These are phyloP conservation scores for Triticum aestivum DNA, from an alignment of 176 grass and related monocot genomes.

Conservation along the genomic window IWGSC_CS_RefSeq_v2.1 NC_057798.1:254190451-254190950, in stretches of 20 bases:
- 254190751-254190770: conserved; percentile 22
- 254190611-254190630: background rate
- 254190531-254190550: conserved; percentile 33
- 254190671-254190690: background rate
- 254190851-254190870: background rate
- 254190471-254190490: conserved; percentile 50
- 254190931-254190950: background rate
- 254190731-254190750: conserved; percentile 31
- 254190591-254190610: background rate
- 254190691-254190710: conserved; percentile 18
- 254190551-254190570: background rate
- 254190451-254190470: conserved; percentile 32
- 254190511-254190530: conserved; percentile 50
- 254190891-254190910: no score
- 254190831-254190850: background rate
- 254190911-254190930: background rate
- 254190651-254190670: background rate
- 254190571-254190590: background rate
- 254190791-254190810: background rate
- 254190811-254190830: background rate
- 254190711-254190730: conserved; percentile 21
- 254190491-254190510: conserved; percentile 54
- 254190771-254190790: background rate
- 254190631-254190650: background rate
- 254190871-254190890: background rate